phyloP scores from a whole-genome alignment of 2,329 filamentous ascomycete species.

The Venturia aucupariae region DNA sequence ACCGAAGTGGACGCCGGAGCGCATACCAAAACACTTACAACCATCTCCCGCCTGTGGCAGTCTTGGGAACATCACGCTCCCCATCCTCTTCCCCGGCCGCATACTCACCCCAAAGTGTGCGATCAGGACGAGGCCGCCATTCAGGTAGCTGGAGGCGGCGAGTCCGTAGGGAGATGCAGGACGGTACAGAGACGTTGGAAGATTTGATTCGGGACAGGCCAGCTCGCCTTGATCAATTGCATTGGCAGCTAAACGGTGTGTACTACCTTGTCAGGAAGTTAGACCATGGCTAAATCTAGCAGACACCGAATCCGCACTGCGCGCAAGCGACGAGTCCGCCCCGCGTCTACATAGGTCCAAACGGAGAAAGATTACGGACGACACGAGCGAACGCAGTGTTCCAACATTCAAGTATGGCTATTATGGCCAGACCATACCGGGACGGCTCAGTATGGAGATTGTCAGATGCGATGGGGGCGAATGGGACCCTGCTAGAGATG shows the following conservation, averaged over 20 bases:
- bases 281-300: neutral
- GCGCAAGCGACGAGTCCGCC: neutral
- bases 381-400: constrained; percentile 1
- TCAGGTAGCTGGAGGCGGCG: neutral
- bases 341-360: neutral
- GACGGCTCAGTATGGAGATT: constrained; percentile 75
- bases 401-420: constrained; percentile 64
- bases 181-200: neutral
- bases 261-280: neutral
- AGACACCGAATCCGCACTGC: constrained; percentile 10
- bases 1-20: neutral
- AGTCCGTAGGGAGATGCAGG: constrained; percentile 8
- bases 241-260: constrained; percentile 11
- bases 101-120: neutral
- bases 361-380: constrained; percentile 4
- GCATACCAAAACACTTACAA: neutral
- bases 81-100: neutral
- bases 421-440: constrained; percentile 79
- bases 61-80: neutral
- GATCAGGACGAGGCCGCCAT: neutral
- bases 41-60: neutral
- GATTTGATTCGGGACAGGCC: constrained; percentile 1
- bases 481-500: constrained; percentile 35
- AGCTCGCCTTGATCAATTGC: constrained; percentile 1
- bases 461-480: constrained; percentile 79